Conservation (phyloP, 331 rosid genomes). For the Quercus tomentella region DNA sequence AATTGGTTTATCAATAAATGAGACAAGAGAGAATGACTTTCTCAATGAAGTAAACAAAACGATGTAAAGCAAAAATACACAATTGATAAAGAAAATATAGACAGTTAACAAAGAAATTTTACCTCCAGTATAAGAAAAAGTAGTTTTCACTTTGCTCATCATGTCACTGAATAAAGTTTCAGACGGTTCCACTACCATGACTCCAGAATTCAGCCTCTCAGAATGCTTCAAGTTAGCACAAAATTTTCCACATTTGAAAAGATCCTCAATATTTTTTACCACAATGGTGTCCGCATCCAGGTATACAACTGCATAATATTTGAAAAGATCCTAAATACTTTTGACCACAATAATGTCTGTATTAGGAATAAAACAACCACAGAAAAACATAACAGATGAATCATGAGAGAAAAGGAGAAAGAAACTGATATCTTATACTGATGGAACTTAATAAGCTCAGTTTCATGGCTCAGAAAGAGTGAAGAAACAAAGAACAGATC, state of each 20-base stretch:
- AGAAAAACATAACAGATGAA: not conserved
- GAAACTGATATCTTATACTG: not conserved
- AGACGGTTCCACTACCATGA: slow-evolving; percentile 96
- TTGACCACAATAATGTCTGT: not conserved
- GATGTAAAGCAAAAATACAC: not conserved
- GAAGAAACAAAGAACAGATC: not conserved
- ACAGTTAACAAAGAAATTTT: not conserved
- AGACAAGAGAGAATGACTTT: not conserved
- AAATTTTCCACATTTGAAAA: slow-evolving; percentile 85
- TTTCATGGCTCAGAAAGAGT: not conserved
- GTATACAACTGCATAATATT: slow-evolving; percentile 77
- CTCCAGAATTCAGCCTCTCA: slow-evolving; percentile 96
- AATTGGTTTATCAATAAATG: not conserved
- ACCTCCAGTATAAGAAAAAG: slow-evolving; percentile 95
- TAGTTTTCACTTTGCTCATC: slow-evolving; percentile 75
- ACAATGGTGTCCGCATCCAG: slow-evolving; percentile 97
- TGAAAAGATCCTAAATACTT: not conserved
- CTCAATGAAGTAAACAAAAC: not conserved
- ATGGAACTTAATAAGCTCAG: not conserved
- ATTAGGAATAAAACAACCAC: slow-evolving; percentile 20
- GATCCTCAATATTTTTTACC: slow-evolving; percentile 82
- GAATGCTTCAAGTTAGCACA: slow-evolving; percentile 99
- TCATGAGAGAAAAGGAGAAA: not conserved
- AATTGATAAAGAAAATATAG: not conserved
- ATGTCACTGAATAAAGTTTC: slow-evolving; percentile 74